Base-by-base conservation (phyloP, 192 early-diverging fungal genomes). In the Coemansia sp. region DNA sequence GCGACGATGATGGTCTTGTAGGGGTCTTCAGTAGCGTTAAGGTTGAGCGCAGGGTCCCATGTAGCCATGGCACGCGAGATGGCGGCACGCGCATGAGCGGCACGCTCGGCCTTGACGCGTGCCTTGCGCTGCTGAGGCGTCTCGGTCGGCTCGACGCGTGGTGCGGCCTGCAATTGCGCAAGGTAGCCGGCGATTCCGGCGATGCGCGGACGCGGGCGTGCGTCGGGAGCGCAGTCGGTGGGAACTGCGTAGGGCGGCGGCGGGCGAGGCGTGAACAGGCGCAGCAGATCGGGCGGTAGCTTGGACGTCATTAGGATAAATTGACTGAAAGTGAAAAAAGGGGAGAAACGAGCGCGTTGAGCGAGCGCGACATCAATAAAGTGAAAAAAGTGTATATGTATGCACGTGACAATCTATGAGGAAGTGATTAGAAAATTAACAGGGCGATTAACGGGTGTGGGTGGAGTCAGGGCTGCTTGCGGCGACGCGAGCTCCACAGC, bases 1-100 rank as follows among this genome's bases (percentile, higher is more conserved):
- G 84, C 86, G 1, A 98, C 89, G 55, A 96, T 91, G 5, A 96
- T 69, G 12, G 94, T 95, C 57, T 93, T 93, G 84, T 91, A 98
- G 0, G 95, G 92, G 71, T 98, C 92, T 4, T 87, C 86, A 0
- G 82, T 81, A 8, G 87, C 83, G 14, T 91, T 73, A 12, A 85
- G 70, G 67, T 94, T 90, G 12, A 84, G 59, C 9, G 44, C 23
- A 4, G 77, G 77, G 30, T 79, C 64, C 77, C 77, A 79, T 3
- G 62, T 59, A 6, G 59, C 43, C 59, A 66, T 12, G 8, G 59
- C 70, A 17, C 77, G 77, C 9, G 58, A 23, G 42, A 79, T 63
- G 18, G 39, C 64, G 53, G 67, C 78, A 21, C 59, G 67, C 8
- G 71, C 66, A 34, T 71, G 64, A 0, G 22, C 15, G 4, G 64